phyloP scores from a whole-genome alignment of 148 eudicot species.

The Chenopodium album region DNA sequence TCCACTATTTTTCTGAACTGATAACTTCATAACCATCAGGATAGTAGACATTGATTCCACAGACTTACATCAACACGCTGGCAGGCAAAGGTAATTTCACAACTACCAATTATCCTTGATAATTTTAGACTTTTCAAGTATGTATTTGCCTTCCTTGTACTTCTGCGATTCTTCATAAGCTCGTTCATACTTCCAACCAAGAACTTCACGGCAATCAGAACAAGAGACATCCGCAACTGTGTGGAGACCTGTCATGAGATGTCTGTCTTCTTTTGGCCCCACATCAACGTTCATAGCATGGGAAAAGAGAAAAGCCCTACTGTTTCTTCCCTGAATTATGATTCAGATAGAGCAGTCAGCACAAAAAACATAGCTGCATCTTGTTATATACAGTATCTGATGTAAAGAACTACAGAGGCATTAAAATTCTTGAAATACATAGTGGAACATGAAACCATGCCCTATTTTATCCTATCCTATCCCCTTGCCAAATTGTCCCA shows the following conservation, averaged over 20 bases:
- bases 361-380: neutral
- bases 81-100: slow-evolving; percentile 8
- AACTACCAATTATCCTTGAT: slow-evolving; percentile 64
- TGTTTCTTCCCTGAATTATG: slow-evolving; percentile 54
- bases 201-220: slow-evolving; percentile 60
- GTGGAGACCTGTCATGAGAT: slow-evolving; percentile 81
- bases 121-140: slow-evolving; percentile 72
- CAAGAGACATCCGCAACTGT: slow-evolving; percentile 80
- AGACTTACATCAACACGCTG: slow-evolving; percentile 7
- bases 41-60: neutral
- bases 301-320: slow-evolving; percentile 79
- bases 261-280: slow-evolving; percentile 81
- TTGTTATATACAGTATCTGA: neutral
- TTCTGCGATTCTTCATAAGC: slow-evolving; percentile 78
- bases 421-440: neutral
- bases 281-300: slow-evolving; percentile 68
- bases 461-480: neutral
- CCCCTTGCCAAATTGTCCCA: neutral
- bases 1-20: neutral
- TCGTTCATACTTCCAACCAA: slow-evolving; percentile 83
- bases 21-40: neutral
- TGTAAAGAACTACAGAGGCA: neutral
- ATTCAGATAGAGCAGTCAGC: slow-evolving; percentile 12
- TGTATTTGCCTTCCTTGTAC: slow-evolving; percentile 84
- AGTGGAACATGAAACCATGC: neutral